A percentile compares a stretch with the other conserved stretches of the same genome.
These are phyloP conservation scores for Guyanaporus albipodus DNA, from an alignment of 768 basidiomycete species.

Conservation along the genomic window DNA sequence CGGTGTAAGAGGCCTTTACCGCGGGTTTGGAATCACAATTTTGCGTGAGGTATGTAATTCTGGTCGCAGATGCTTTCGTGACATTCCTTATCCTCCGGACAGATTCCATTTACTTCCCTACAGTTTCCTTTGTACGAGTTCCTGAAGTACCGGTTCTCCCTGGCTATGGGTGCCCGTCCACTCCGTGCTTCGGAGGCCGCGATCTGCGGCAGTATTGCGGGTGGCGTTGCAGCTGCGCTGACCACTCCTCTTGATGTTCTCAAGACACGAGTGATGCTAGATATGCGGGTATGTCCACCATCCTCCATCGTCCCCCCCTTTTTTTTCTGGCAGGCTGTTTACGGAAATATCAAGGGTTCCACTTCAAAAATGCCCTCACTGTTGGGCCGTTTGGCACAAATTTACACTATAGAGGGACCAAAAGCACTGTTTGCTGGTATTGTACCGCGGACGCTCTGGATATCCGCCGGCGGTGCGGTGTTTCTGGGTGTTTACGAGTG, in stretches of 20 bases:
- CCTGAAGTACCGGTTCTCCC: conserved; percentile 67
- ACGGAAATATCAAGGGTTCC: conserved; percentile 40
- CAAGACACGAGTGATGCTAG: conserved; percentile 97
- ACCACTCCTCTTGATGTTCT: conserved; percentile 96
- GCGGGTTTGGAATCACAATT: conserved; percentile 81
- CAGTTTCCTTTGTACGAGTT: conserved; percentile 96
- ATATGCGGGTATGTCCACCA: conserved; percentile 60
- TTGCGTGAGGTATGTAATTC: conserved; percentile 51
- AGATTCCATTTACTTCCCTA: conserved; percentile 96
- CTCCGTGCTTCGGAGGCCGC: conserved; percentile 76
- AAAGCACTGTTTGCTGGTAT: conserved; percentile 81
- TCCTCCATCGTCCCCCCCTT: not conserved
- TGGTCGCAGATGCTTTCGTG: not conserved
- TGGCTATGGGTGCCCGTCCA: conserved; percentile 47
- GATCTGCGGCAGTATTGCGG: conserved; percentile 85
- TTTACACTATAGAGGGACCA: conserved; percentile 68
- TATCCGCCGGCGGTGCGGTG: conserved; percentile 93
- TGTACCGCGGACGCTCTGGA: conserved; percentile 92
- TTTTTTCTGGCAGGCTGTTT: not conserved
- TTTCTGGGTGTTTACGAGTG: conserved; percentile 97
- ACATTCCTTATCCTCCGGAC: conserved; percentile 9
- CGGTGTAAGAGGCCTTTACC: conserved; percentile 78
- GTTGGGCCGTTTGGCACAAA: conserved; percentile 52
- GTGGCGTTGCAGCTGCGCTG: conserved; percentile 81
- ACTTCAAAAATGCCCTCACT: conserved; percentile 53